Base-by-base conservation (phyloP, 2,329 filamentous ascomycete genomes). In the Seiridium cupressi region DNA sequence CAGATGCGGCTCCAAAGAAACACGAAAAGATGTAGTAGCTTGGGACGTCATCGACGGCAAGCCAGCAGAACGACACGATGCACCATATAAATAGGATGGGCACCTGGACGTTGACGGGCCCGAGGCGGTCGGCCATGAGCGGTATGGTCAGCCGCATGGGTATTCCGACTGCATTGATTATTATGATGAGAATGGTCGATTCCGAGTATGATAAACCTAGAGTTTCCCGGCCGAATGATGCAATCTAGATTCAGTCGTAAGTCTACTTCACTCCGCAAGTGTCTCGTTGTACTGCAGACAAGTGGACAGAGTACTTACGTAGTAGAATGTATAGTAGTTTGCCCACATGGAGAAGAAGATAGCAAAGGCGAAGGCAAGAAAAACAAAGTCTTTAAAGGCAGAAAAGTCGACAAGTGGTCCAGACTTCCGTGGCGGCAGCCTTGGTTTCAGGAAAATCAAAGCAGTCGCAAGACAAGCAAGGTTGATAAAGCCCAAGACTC, bases 391-490 rank as follows among this genome's bases (percentile, higher is more conserved):
- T 35, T 66, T 69, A 58, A 73, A 70, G 2, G 71, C 71, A 13
- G 64, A 38, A 9, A 68, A 60, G n/a, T 73, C 71, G 36, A 73
- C 58, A 31, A 73, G 47, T 7, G 70, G 69, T 1, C 70, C 70
- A 1, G 70, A 72, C 55, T 68, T 70, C 31, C 71, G 64, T 5
- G 71, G 71, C 11, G 70, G 71, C 6, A 73, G 61, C 5, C 71
- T 68, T 6, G 71, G 67, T 6, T 70, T 64, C 70, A 73, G 70
- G 58, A 73, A 72, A 8, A 62, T 55, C 4, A 71, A 57, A 11
- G 68, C 94, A 63, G 97, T 87, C 35, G 96, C 88, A 53, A 98
- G 88, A 34, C 91, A 92, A 1, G 90, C 92, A 47, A 89, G 84
- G 74, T 98, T 98, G 44, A 93, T 70, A 35, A 73, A 72, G n/a